Evolutionary conservation across 1,284 basidiomycete genomes (phyloP), one percentile per base, ranked within the genome.

Genomic region (Tetrapyrgos nigripes): DNA sequence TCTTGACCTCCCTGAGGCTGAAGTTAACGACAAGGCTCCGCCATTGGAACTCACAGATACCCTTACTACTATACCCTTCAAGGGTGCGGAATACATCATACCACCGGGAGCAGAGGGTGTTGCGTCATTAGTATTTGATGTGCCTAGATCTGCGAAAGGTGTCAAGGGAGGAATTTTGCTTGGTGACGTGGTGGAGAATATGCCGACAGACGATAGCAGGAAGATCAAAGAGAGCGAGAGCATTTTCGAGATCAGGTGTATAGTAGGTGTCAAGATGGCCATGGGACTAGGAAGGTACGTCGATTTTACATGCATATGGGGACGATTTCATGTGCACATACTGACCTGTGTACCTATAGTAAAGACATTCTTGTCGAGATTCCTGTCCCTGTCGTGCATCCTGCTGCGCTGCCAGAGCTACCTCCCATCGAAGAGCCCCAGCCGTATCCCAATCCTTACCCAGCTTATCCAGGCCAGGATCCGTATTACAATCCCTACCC

Each of bases 111-210:
- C 79, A 2, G 91, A 93, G 66, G 91, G 91, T 24, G 81, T 92
- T 1, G 91, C 91, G 0, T 85, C 82, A 63, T 79, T 93, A 8
- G 88, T 91, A 4, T 86, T 93, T 62, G 86, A 92, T 68, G 83
- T 92, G 11, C 91, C 91, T 3, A 77, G 73, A 47, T 71, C 78
- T 58, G 85, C 89, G 0, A 76, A 86, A 57, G 84, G 86, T 6
- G 83, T 88, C 5, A 83, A 79, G 61, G 87, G 88, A 31, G 86
- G 87, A 61, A 78, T 62, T 23, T 71, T 73, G 55, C 73, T 81
- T 55, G 76, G 76, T n/a, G 77, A 78, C 61, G 75, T 51, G 40
- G 29, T 23, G 23, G 55, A 79, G 31, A 68, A 73, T 37, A 73
- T 73, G 55, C 74, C 72, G 24, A 24, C 3, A n/a, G 14, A 27